A percentile compares a stretch with the other conserved stretches of the same genome.
These are phyloP conservation scores for Orychophragmus violaceus DNA, from an alignment of 345 rosid species.

Conservation along the genomic window DNA sequence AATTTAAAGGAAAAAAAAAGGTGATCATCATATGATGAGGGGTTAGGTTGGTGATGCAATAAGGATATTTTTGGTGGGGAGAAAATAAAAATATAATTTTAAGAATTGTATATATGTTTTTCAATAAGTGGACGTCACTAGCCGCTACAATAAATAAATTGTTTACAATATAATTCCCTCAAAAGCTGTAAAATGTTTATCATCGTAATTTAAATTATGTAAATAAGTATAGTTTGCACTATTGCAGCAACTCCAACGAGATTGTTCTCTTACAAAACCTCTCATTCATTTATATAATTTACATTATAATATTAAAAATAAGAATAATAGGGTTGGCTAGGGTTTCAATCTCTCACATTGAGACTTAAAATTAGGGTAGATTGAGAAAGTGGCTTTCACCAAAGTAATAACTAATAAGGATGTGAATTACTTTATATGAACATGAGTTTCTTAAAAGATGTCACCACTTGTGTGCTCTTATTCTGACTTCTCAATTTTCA, in stretches of 20 bases:
- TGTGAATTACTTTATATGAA: constrained; percentile 21
- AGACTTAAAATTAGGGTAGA: constrained; percentile 13
- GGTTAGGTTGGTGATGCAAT: constrained; percentile 40
- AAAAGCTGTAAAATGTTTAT: not conserved
- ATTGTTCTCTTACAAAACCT: not conserved
- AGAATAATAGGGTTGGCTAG: constrained; percentile 15
- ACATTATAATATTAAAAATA: not conserved
- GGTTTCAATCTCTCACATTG: constrained; percentile 15
- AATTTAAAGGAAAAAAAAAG: constrained; percentile 19
- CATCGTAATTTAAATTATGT: not conserved
- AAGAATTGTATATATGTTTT: not conserved
- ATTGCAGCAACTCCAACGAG: not conserved
- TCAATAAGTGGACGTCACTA: constrained; percentile 24
- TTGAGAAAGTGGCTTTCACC: constrained; percentile 25
- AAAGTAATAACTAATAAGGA: constrained; percentile 22
- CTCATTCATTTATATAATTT: not conserved
- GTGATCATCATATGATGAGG: constrained; percentile 33
- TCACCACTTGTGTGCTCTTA: constrained; percentile 32
- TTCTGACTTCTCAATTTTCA: constrained; percentile 27
- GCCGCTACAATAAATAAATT: constrained; percentile 1
- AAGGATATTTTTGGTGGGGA: constrained; percentile 29
- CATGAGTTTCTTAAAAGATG: constrained; percentile 26
- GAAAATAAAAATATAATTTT: not conserved
- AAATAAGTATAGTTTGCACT: not conserved
- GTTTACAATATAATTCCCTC: not conserved